A percentile compares a stretch with the other conserved stretches of the same genome.
Evolutionary conservation across 768 basidiomycete species (phyloP).

Genomic region (Polyporus arcularius): DNA sequence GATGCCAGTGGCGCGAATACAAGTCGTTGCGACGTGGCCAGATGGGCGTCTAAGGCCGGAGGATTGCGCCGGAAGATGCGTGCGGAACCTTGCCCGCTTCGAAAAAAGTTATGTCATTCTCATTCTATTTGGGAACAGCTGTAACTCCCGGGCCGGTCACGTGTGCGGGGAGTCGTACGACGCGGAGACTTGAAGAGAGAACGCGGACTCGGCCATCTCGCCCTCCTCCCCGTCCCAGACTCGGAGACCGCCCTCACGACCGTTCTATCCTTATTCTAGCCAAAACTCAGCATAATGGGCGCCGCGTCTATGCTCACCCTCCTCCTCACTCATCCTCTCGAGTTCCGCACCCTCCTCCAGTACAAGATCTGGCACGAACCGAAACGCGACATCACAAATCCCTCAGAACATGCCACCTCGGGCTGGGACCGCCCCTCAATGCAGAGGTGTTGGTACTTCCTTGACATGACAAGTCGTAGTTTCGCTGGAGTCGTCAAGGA

Average conservation of each 20-base stretch:
- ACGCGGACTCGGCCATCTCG: not conserved
- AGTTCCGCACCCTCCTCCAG: slow-evolving; percentile 82
- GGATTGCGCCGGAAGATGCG: too few species aligned
- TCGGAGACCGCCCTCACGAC: not conserved
- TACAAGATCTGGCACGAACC: slow-evolving; percentile 82
- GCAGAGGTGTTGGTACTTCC: slow-evolving; percentile 86
- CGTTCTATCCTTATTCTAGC: not conserved
- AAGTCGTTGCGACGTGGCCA: too few species aligned
- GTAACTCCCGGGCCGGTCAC: not conserved
- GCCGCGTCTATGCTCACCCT: slow-evolving; percentile 63
- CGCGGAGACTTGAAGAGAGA: not conserved
- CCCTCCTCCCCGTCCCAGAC: not conserved
- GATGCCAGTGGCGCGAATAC: too few species aligned
- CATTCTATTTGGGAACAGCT: too few species aligned
- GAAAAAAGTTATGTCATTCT: too few species aligned
- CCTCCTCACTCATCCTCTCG: slow-evolving; percentile 75
- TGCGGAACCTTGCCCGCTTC: too few species aligned
- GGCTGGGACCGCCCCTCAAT: slow-evolving; percentile 88
- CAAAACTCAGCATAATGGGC: slow-evolving; percentile 45
- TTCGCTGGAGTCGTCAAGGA: slow-evolving; percentile 95
- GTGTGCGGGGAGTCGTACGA: slow-evolving; percentile 5
- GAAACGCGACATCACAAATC: slow-evolving; percentile 78
- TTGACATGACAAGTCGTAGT: slow-evolving; percentile 87
- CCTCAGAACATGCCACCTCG: slow-evolving; percentile 72
- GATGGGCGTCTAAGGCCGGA: too few species aligned